These are phyloP conservation scores for Ploettnerulaceae sp. DNA, from an alignment of 2,329 filamentous ascomycete species.

Conservation along the genomic window DNA sequence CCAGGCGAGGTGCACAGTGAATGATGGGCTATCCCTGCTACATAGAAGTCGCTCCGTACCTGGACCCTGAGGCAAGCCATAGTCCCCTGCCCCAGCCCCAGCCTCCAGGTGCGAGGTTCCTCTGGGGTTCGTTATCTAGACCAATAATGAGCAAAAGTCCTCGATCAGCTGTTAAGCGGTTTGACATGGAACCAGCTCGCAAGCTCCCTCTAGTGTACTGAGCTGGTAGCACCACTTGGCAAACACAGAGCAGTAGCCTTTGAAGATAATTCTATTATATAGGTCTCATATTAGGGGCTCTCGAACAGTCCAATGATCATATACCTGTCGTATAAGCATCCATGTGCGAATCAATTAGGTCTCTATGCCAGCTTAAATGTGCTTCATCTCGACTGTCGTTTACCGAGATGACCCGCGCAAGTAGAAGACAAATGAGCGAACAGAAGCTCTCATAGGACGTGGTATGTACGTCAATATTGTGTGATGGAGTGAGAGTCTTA, in stretches of 20 bases:
- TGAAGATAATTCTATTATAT: neutral
- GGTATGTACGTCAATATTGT: too few relatives aligned
- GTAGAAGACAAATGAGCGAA: too few relatives aligned
- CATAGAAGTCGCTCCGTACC: too few relatives aligned
- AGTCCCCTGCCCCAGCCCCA: too few relatives aligned
- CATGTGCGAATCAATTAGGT: neutral
- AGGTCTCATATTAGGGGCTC: constrained; percentile 2
- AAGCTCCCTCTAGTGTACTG: constrained; percentile 9
- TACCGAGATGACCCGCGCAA: neutral
- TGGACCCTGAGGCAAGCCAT: too few relatives aligned
- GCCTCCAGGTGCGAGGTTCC: too few relatives aligned
- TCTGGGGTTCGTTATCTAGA: constrained; percentile 2
- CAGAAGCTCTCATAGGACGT: too few relatives aligned
- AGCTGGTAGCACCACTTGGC: constrained; percentile 14
- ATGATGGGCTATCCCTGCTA: constrained; percentile 2
- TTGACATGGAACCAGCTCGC: neutral
- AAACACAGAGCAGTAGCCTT: neutral
- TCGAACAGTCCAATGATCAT: neutral
- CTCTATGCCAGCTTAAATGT: neutral
- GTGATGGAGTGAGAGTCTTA: too few relatives aligned
- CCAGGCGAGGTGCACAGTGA: too few relatives aligned
- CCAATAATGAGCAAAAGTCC: neutral
- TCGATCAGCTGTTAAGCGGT: neutral
- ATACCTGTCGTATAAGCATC: neutral
- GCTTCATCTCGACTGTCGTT: neutral